Evolutionary conservation across 2,329 filamentous ascomycete species (phyloP).

Genomic region (Clonostachys byssicola): DNA sequence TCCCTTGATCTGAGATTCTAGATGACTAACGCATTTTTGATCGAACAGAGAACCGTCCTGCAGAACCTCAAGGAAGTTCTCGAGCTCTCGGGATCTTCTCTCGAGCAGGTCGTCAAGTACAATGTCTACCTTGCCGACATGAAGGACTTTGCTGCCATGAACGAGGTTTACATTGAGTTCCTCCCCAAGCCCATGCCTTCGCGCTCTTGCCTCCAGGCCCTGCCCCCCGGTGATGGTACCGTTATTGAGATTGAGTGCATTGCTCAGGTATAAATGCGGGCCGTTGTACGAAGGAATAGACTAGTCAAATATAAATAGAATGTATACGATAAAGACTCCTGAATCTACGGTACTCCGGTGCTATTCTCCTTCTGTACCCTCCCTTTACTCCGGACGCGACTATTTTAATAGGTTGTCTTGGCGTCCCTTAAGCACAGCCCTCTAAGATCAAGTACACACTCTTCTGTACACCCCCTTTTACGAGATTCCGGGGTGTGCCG

Average conservation of each 20-base stretch:
- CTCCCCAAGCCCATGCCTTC: constrained; percentile 34
- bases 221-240: constrained; percentile 29
- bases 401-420: too few relatives aligned
- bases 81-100: constrained; percentile 58
- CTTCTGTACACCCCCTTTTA: too few relatives aligned
- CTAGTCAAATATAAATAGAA: too few relatives aligned
- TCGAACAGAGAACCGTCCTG: constrained; percentile 6
- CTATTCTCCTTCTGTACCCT: too few relatives aligned
- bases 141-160: constrained; percentile 67
- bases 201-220: constrained; percentile 31
- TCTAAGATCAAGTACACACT: too few relatives aligned
- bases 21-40: neutral
- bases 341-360: too few relatives aligned
- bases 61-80: constrained; percentile 64
- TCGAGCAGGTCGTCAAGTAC: constrained; percentile 65
- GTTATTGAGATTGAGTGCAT: constrained; percentile 40
- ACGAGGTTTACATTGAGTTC: constrained; percentile 29
- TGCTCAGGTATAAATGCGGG: constrained; percentile 22
- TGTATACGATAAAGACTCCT: too few relatives aligned
- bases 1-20: too few relatives aligned
- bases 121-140: constrained; percentile 69
- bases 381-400: too few relatives aligned
- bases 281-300: too few relatives aligned
- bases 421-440: too few relatives aligned
- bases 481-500: too few relatives aligned